Evolutionary conservation across 371 early-diverging fungal species (phyloP).

Genomic region (Mucor velutinosus): DNA sequence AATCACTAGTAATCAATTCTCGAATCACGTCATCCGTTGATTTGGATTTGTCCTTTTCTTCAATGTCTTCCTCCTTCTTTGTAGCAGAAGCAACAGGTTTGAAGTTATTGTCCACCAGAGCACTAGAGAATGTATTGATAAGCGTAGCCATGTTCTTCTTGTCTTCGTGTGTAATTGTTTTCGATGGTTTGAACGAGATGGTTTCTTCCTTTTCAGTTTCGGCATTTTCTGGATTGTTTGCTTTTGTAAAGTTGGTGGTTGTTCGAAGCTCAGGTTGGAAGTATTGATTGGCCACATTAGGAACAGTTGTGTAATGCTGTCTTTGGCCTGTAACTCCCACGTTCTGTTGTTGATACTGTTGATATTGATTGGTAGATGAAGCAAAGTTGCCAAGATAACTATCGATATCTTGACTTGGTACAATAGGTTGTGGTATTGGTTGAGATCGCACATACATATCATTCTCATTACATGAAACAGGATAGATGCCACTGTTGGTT

Average conservation of each 20-base stretch:
- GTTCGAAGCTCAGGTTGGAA: conserved; percentile 40
- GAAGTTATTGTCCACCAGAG: not conserved
- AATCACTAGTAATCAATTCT: conserved; percentile 19
- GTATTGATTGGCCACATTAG: conserved; percentile 22
- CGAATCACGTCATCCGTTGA: conserved; percentile 4
- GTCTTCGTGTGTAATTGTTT: conserved; percentile 24
- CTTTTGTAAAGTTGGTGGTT: conserved; percentile 40
- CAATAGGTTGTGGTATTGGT: conserved; percentile 15
- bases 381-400: not conserved
- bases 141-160: conserved; percentile 42
- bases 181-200: conserved; percentile 28
- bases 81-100: not conserved
- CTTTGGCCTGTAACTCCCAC: conserved; percentile 29
- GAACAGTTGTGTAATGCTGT: conserved; percentile 37
- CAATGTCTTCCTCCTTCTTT: not conserved
- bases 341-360: conserved; percentile 2
- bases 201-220: conserved; percentile 22
- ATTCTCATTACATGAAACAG: conserved; percentile 15
- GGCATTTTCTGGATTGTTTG: conserved; percentile 7
- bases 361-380: not conserved
- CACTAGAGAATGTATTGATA: conserved; percentile 32
- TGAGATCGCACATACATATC: conserved; percentile 31
- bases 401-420: conserved; percentile 12
- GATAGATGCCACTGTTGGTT: conserved; percentile 12
- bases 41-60: not conserved